A percentile compares a stretch with the other conserved stretches of the same genome.
phyloP scores from a whole-genome alignment of 192 early-diverging fungal species.

The Podila clonocystis region DNA sequence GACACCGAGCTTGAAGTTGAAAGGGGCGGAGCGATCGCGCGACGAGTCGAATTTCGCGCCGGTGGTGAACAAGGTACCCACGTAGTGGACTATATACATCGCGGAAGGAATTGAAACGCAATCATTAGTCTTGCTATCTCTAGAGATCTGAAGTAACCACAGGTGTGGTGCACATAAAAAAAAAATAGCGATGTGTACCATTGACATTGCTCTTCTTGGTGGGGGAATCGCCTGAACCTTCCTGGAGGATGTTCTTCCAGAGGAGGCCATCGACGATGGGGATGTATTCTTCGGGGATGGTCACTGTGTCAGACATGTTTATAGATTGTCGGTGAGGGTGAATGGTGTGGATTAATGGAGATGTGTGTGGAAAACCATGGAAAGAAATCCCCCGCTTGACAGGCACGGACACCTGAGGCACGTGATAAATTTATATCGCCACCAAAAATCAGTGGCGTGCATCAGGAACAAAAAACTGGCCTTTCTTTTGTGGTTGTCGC shows the following conservation, averaged over 20 bases:
- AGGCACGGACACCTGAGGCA: not conserved
- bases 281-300: constrained; percentile 45
- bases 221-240: constrained; percentile 49
- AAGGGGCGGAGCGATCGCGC: constrained; percentile 42
- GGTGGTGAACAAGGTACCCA: constrained; percentile 67
- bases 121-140: not conserved
- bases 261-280: constrained; percentile 47
- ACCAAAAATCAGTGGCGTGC: not conserved
- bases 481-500: not conserved
- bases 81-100: constrained; percentile 61
- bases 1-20: constrained; percentile 46
- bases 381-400: not conserved
- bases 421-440: not conserved
- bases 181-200: constrained; percentile 6
- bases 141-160: not conserved
- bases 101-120: not conserved
- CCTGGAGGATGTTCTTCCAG: constrained; percentile 50
- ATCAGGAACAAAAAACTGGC: not conserved
- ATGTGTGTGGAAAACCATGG: not conserved
- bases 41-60: constrained; percentile 60
- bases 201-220: constrained; percentile 27
- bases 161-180: not conserved
- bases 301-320: constrained; percentile 39
- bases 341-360: not conserved
- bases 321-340: not conserved